phyloP scores from a whole-genome alignment of 129 eudicot species.

The Sambucus nigra region DNA sequence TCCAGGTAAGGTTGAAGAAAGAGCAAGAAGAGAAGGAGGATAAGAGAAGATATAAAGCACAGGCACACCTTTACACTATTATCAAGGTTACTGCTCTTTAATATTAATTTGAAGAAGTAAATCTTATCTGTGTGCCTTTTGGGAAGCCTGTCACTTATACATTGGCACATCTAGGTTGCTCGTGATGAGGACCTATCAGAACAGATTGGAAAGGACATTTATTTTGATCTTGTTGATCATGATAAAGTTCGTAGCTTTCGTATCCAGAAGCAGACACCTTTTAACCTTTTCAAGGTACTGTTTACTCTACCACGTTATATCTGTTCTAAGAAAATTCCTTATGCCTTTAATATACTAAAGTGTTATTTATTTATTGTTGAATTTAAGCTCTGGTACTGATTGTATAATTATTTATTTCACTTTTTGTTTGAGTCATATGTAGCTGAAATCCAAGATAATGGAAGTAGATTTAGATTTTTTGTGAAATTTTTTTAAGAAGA shows the following conservation, averaged over 20 bases:
- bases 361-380: not conserved
- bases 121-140: not conserved
- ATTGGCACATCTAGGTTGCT: conserved; percentile 54
- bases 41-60: conserved; percentile 80
- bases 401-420: too few relatives aligned
- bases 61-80: conserved; percentile 94
- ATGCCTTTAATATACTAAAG: not conserved
- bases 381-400: not conserved
- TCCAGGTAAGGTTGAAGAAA: conserved; percentile 78
- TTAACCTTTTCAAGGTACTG: conserved; percentile 67
- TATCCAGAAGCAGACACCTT: conserved; percentile 79
- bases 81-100: conserved; percentile 42
- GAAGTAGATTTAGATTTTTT: too few relatives aligned
- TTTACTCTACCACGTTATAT: not conserved
- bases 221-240: conserved; percentile 92
- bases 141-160: too few relatives aligned
- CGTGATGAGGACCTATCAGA: conserved; percentile 77
- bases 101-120: not conserved
- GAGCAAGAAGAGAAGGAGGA: conserved; percentile 95
- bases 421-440: too few relatives aligned
- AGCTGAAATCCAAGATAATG: too few relatives aligned
- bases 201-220: conserved; percentile 87
- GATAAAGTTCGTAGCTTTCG: conserved; percentile 89
- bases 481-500: too few relatives aligned
- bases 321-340: not conserved